phyloP scores from a whole-genome alignment of 2,329 filamentous ascomycete species.

The Didymella glomerata region DNA sequence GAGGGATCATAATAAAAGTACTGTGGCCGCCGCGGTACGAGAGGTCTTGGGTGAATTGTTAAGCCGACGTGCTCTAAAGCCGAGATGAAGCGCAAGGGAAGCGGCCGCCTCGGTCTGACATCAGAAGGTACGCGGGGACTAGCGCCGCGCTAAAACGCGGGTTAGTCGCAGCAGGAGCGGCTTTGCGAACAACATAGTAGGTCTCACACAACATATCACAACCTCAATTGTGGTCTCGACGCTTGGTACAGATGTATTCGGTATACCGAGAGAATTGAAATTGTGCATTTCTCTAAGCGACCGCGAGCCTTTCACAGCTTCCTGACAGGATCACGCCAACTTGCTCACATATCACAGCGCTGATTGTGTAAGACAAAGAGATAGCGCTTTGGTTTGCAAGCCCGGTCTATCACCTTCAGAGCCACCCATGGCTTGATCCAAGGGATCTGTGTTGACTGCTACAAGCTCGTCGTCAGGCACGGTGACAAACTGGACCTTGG shows the following conservation, averaged over 20 bases:
- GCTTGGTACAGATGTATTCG: not conserved
- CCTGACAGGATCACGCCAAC: not conserved
- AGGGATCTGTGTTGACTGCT: too few relatives aligned
- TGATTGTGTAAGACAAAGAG: too few relatives aligned
- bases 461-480: too few relatives aligned
- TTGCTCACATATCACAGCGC: too few relatives aligned
- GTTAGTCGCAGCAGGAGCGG: conserved; percentile 22
- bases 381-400: too few relatives aligned
- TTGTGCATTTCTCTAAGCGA: too few relatives aligned
- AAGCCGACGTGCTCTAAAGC: conserved; percentile 14
- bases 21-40: conserved; percentile 28
- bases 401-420: too few relatives aligned
- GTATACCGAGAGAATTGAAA: too few relatives aligned
- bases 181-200: not conserved
- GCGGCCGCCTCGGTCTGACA: conserved; percentile 25
- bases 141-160: conserved; percentile 22
- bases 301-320: too few relatives aligned
- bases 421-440: too few relatives aligned
- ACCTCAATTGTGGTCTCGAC: not conserved
- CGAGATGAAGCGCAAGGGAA: conserved; percentile 5
- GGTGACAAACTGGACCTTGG: too few relatives aligned
- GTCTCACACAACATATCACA: not conserved
- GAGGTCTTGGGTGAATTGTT: conserved; percentile 16
- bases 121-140: conserved; percentile 32
- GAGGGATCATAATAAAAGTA: conserved; percentile 39